These are phyloP conservation scores for Dendrobium chrysotoxum DNA, from an alignment of 106 monocot genomes.

Conservation along the genomic window DNA sequence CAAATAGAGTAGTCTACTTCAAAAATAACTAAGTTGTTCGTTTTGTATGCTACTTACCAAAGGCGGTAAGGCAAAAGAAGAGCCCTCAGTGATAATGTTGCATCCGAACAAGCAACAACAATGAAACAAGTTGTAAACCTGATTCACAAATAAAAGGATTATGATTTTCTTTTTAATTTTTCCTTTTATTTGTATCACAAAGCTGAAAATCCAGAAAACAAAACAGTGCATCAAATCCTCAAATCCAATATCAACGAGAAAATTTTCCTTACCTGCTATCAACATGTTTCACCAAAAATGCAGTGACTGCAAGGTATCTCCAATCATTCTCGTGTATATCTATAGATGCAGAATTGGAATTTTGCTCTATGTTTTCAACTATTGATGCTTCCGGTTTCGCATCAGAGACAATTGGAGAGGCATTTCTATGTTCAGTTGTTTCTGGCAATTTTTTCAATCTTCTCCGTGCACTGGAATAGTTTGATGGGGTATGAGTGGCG, in stretches of 20 bases:
- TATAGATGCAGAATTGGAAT: slow-evolving; percentile 2
- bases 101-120: slow-evolving; percentile 95
- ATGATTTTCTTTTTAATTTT: background rate
- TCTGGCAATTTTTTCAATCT: slow-evolving; percentile 9
- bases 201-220: background rate
- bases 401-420: slow-evolving; percentile 6
- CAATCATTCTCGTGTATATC: slow-evolving; percentile 83
- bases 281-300: slow-evolving; percentile 62
- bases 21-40: background rate
- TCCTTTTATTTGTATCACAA: background rate
- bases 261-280: slow-evolving; percentile 32
- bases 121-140: slow-evolving; percentile 80
- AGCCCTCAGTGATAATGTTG: slow-evolving; percentile 63
- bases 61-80: slow-evolving; percentile 77
- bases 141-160: slow-evolving; percentile 2
- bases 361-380: slow-evolving; percentile 5
- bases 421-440: slow-evolving; percentile 9
- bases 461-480: slow-evolving; percentile 16
- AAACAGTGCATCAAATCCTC: background rate
- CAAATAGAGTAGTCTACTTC: slow-evolving; percentile 8
- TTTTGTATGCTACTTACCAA: slow-evolving; percentile 42
- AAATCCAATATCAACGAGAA: background rate
- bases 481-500: slow-evolving; percentile 69
- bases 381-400: slow-evolving; percentile 12
- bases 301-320: slow-evolving; percentile 95